Conservation (phyloP, 805 yeast genomes). For the Cyberlindnera suaveolens region DNA sequence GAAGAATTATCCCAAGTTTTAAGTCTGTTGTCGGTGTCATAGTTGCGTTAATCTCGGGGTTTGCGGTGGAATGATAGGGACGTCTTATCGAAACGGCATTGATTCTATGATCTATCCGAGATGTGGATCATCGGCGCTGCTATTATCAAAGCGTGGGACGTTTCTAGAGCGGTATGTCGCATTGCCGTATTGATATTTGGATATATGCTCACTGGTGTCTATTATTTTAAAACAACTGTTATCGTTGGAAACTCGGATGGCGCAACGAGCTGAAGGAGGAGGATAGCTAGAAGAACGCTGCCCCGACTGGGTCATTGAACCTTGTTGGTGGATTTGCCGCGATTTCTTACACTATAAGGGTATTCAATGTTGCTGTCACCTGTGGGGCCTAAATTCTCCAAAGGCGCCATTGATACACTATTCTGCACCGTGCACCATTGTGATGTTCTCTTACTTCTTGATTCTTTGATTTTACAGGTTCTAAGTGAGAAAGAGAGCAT, state of each 20-base stretch:
- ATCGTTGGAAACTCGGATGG: constrained; percentile 20
- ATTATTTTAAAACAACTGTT: constrained; percentile 10
- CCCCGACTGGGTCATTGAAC: constrained; percentile 18
- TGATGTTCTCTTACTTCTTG: constrained; percentile 9
- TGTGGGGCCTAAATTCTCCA: constrained; percentile 10
- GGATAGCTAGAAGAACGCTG: constrained; percentile 19
- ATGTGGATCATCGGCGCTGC: constrained; percentile 13
- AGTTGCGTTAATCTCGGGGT: constrained; percentile 12
- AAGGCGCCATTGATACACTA: constrained; percentile 13
- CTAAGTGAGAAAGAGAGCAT: constrained; percentile 15
- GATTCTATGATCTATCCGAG: neutral
- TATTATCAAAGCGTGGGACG: constrained; percentile 13
- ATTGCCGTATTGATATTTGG: constrained; percentile 11
- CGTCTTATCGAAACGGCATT: constrained; percentile 11
- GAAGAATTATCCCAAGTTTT: constrained; percentile 19
- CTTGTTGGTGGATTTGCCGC: constrained; percentile 11
- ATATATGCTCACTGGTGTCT: constrained; percentile 11
- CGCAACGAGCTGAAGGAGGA: constrained; percentile 20
- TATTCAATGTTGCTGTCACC: constrained; percentile 15
- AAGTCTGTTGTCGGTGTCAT: constrained; percentile 15
- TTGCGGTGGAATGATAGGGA: constrained; percentile 14
- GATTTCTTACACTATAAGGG: constrained; percentile 10
- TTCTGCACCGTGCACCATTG: constrained; percentile 5
- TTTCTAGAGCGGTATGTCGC: constrained; percentile 3
- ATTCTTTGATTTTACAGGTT: constrained; percentile 15